A percentile compares a stretch with the other conserved stretches of the same genome.
phyloP scores from a whole-genome alignment of 2,329 filamentous ascomycete genomes.

The Claviceps sp. region DNA sequence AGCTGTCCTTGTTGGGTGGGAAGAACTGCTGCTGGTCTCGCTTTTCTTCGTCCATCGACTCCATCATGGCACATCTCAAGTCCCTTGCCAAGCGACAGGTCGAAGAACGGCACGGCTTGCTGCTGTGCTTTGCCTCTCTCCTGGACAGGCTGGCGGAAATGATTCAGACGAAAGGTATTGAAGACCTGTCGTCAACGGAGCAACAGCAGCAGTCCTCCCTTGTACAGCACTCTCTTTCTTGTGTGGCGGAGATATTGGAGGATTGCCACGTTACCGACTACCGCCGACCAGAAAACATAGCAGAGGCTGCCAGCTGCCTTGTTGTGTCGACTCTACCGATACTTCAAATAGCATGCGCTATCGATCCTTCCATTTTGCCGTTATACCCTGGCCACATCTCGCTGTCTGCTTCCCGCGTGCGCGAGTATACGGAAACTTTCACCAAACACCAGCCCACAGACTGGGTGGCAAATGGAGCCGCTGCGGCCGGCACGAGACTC shows the following conservation, averaged over 20 bases:
- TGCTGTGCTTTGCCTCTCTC: constrained; percentile 47
- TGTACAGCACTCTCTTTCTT: constrained; percentile 16
- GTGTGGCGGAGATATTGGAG: constrained; percentile 23
- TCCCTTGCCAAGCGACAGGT: constrained; percentile 41
- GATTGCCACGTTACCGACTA: constrained; percentile 29
- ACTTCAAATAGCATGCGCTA: constrained; percentile 24
- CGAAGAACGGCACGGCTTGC: constrained; percentile 55
- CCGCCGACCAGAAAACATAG: constrained; percentile 50
- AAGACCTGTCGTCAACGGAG: background rate
- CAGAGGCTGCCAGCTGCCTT: constrained; percentile 46
- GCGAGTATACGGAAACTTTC: constrained; percentile 12
- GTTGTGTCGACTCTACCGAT: constrained; percentile 38
- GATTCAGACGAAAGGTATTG: constrained; percentile 7
- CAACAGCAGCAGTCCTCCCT: constrained; percentile 9
- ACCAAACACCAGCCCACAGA: constrained; percentile 8
- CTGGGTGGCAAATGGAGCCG: background rate
- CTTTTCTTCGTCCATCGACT: constrained; percentile 21
- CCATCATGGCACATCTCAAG: constrained; percentile 31
- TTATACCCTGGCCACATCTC: constrained; percentile 13
- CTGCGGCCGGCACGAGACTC: constrained; percentile 12
- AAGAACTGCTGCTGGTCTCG: constrained; percentile 11
- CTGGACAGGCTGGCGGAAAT: constrained; percentile 32
- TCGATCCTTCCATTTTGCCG: constrained; percentile 1
- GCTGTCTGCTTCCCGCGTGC: constrained; percentile 10
- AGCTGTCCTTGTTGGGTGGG: constrained; percentile 18